Conservation (phyloP, 805 yeast species). For the Yarrowia yakushimensis region DNA sequence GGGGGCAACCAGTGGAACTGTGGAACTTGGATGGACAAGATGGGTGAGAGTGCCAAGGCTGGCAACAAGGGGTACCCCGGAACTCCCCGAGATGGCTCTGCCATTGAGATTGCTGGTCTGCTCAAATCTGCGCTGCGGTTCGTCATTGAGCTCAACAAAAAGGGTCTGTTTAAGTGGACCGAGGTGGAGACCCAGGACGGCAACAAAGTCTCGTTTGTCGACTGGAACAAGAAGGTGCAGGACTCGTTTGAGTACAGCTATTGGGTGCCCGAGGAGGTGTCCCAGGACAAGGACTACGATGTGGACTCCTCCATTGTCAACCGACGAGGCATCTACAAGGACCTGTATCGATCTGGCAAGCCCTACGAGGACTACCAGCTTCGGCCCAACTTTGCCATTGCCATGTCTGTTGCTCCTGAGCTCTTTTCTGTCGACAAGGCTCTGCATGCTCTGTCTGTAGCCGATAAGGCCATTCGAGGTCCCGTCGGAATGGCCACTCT, state of each 20-base stretch:
- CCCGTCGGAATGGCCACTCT: conserved; percentile 89
- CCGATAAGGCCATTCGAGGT: conserved; percentile 75
- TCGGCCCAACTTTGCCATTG: conserved; percentile 88
- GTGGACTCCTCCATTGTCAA: conserved; percentile 66
- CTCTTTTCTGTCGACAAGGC: conserved; percentile 66
- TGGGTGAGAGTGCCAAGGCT: conserved; percentile 91
- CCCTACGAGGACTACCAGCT: conserved; percentile 91
- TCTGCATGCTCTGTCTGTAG: conserved; percentile 57
- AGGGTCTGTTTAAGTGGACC: conserved; percentile 55
- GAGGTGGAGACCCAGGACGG: conserved; percentile 62
- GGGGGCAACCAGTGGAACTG: conserved; percentile 94
- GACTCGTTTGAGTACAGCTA: conserved; percentile 74
- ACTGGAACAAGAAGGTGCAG: conserved; percentile 72
- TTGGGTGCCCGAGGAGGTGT: conserved; percentile 65
- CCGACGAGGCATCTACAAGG: conserved; percentile 93
- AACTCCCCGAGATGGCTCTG: conserved; percentile 97
- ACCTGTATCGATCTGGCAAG: conserved; percentile 73
- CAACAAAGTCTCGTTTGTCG: conserved; percentile 48
- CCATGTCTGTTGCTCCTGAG: conserved; percentile 94
- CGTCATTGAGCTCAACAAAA: conserved; percentile 55
- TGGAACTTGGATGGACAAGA: conserved; percentile 99
- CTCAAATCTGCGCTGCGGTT: conserved; percentile 81
- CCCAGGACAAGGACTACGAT: conserved; percentile 58
- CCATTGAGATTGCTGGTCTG: conserved; percentile 85
- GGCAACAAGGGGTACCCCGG: conserved; percentile 91